Evolutionary conservation across 2,329 filamentous ascomycete species (phyloP).

Genomic region (Diaporthe sp.): DNA sequence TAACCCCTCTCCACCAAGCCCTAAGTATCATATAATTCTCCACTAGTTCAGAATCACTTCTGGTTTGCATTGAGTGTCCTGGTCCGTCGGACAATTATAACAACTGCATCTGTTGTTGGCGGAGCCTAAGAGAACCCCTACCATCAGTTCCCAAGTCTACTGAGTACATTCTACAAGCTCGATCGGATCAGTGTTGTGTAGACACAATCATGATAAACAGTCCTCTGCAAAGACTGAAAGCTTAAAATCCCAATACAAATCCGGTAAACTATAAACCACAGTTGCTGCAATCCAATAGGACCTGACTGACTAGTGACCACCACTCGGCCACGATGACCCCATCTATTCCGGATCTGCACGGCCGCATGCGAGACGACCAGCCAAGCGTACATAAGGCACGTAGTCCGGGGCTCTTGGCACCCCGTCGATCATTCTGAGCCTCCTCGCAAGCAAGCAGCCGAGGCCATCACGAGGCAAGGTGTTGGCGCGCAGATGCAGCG

Average conservation of each 20-base stretch:
- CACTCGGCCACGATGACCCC: background rate
- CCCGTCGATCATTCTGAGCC: conserved; percentile 23
- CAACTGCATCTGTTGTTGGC: background rate
- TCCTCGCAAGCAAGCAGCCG: background rate
- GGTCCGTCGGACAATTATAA: background rate
- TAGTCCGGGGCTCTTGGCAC: conserved; percentile 2
- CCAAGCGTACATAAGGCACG: background rate
- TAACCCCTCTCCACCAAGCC: background rate
- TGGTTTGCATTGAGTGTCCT: background rate
- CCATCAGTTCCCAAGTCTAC: background rate
- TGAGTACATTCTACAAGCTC: background rate
- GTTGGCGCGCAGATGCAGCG: background rate
- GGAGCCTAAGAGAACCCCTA: background rate
- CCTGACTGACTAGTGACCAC: background rate
- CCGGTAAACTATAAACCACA: background rate
- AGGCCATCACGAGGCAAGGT: background rate
- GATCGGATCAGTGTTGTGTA: background rate
- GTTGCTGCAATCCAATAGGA: background rate
- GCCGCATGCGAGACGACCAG: conserved; percentile 6
- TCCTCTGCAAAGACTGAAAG: background rate
- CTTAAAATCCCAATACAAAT: background rate
- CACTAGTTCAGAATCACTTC: background rate
- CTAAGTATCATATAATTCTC: background rate
- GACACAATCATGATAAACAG: background rate
- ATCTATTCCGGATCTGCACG: conserved; percentile 11